A percentile compares a stretch with the other conserved stretches of the same genome.
phyloP scores from a whole-genome alignment of 2,329 filamentous ascomycete genomes.

The Thielaviopsis ethacetica region DNA sequence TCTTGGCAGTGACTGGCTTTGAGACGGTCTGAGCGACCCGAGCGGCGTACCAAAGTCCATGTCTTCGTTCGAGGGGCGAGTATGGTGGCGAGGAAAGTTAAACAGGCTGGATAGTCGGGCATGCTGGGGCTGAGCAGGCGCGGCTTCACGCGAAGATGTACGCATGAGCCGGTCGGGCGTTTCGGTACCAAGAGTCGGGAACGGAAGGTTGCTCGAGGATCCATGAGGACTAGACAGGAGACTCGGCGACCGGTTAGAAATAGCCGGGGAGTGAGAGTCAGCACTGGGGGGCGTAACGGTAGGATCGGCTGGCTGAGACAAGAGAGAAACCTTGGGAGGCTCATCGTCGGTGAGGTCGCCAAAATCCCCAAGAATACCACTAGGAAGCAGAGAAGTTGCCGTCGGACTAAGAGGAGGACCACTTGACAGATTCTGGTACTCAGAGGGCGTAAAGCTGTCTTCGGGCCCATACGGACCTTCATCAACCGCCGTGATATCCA shows the following conservation, averaged over 20 bases:
- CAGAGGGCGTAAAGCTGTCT: constrained; percentile 37
- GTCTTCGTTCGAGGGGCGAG: constrained; percentile 19
- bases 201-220: constrained; percentile 41
- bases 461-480: constrained; percentile 15
- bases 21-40: constrained; percentile 51
- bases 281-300: constrained; percentile 16
- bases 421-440: constrained; percentile 41
- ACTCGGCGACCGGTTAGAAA: constrained; percentile 39
- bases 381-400: constrained; percentile 57
- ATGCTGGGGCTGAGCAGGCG: constrained; percentile 17
- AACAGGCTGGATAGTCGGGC: constrained; percentile 34
- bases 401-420: constrained; percentile 63
- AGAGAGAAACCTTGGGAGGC: constrained; percentile 22
- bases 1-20: constrained; percentile 64
- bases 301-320: constrained; percentile 20
- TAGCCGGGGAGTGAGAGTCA: constrained; percentile 40
- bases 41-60: constrained; percentile 47
- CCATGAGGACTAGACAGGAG: constrained; percentile 45
- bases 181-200: constrained; percentile 20
- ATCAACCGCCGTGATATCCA: constrained; percentile 25
- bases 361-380: constrained; percentile 43
- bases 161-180: constrained; percentile 11
- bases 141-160: constrained; percentile 14
- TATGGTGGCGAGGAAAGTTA: constrained; percentile 41
- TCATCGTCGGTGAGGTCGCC: constrained; percentile 32